Base-by-base conservation (phyloP, 352 stramenopile genomes). In the Phytophthora multivora region DNA sequence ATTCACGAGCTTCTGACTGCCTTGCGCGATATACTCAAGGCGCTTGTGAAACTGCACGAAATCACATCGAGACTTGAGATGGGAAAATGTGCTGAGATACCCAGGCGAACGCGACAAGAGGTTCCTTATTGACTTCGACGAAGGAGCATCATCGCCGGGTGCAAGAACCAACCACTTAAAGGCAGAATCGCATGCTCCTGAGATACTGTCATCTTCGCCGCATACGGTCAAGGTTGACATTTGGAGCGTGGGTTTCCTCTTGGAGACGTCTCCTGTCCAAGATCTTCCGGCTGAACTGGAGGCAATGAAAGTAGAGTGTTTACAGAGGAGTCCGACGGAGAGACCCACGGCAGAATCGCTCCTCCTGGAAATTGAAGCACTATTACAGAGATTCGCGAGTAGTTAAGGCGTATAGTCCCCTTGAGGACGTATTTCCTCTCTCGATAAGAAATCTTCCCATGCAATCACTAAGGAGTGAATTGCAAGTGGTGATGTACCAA, bases 61-160 rank as follows among this genome's bases (percentile, higher is more conserved):
- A 66, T 59, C n/a, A 43, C 48, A 66, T 66, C 57, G 57, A 53
- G 48, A 66, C 48, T 43, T 66, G 48, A 23, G 57, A 19, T 66
- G 49, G 49, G 48, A 33, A 66, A 59, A 54, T 39, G 57, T 65
- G 57, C 26, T 59, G 31, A 65, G 59, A 36, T 55, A 60, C 28
- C 9, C 1, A 51, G 36, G 10, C 26, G 18, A 63, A 28, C 11
- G 21, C n/a, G 33, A 63, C 28, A 47, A 63, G 9, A 45, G 45
- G 55, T 57, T 63, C 31, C 19, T 63, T 31, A 57, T 51, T 41
- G 55, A 63, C 46, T 63, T 63, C 18, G 55, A 63, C 38, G 46
- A 57, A 0, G 55, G 46, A 47, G 28, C 38, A 51, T n/a, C 5
- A 31, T 56, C 55, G 19, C 36, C 46, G 16, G 46, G 46, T 39